These are phyloP conservation scores for Rhizopogon rudus DNA, from an alignment of 768 basidiomycete species.

Conservation along the genomic window DNA sequence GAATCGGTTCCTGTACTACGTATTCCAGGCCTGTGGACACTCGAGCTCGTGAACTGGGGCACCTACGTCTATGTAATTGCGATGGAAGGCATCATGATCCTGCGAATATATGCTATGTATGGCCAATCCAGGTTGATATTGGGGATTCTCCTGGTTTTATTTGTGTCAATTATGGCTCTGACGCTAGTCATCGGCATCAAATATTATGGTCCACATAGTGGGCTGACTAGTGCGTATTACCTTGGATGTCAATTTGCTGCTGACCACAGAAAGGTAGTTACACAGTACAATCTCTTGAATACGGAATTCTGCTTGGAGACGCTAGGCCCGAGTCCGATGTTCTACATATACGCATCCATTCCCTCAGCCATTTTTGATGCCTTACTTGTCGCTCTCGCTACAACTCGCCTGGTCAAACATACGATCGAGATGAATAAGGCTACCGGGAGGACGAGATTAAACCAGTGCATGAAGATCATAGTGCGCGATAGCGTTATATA, in stretches of 20 bases:
- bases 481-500: slow-evolving; percentile 8
- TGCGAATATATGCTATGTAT: slow-evolving; percentile 13
- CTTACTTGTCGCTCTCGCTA: slow-evolving; percentile 3
- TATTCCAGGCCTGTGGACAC: neutral
- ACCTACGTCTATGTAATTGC: neutral
- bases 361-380: slow-evolving; percentile 2
- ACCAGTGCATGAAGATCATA: slow-evolving; percentile 7
- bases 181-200: neutral
- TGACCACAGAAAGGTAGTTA: neutral
- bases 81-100: slow-evolving; percentile 11
- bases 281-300: neutral
- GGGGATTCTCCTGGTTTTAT: slow-evolving; percentile 3
- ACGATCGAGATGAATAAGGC: slow-evolving; percentile 1
- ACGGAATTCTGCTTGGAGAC: neutral
- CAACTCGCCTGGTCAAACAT: slow-evolving; percentile 7
- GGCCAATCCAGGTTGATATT: neutral
- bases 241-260: neutral
- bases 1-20: neutral
- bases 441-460: slow-evolving; percentile 1
- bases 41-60: neutral
- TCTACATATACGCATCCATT: neutral
- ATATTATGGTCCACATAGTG: neutral
- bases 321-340: neutral
- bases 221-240: neutral
- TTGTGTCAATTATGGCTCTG: neutral